These are phyloP conservation scores for Echium plantagineum DNA, from an alignment of 257 asterid genomes.

Conservation along the genomic window DNA sequence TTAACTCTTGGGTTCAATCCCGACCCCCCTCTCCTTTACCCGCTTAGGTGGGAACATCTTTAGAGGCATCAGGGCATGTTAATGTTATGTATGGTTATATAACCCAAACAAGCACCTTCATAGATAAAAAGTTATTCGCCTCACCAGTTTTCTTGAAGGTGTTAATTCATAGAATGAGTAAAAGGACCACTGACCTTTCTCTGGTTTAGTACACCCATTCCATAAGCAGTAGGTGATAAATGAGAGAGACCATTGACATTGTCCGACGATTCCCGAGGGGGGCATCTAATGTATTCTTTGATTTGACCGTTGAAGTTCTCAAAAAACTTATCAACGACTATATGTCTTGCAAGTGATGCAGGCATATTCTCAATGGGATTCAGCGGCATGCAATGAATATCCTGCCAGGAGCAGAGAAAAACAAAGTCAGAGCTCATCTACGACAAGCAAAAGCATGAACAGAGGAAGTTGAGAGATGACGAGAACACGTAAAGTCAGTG, in stretches of 20 bases:
- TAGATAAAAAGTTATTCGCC: too few relatives aligned
- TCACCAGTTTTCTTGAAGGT: too few relatives aligned
- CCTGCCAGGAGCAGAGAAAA: conserved; percentile 34
- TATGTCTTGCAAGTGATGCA: conserved; percentile 42
- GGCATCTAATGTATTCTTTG: conserved; percentile 34
- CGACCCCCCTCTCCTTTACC: too few relatives aligned
- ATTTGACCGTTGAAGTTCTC: conserved; percentile 49
- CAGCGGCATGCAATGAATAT: conserved; percentile 85
- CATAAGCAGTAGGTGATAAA: conserved; percentile 37
- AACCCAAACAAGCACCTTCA: too few relatives aligned
- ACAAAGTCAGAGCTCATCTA: background rate
- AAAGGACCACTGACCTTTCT: conserved; percentile 31
- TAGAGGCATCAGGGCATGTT: too few relatives aligned
- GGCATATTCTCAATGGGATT: conserved; percentile 68
- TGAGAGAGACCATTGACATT: conserved; percentile 31
- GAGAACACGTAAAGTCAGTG: background rate
- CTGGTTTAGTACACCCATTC: conserved; percentile 36
- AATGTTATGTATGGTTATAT: too few relatives aligned
- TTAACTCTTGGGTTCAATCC: too few relatives aligned
- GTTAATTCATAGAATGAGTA: too few relatives aligned
- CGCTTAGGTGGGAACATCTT: too few relatives aligned
- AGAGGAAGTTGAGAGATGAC: background rate
- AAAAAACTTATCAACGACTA: conserved; percentile 37
- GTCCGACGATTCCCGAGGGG: conserved; percentile 38
- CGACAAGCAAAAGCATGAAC: background rate